Base-by-base conservation (phyloP, 2,329 filamentous ascomycete genomes). In the Huntiella savannae region DNA sequence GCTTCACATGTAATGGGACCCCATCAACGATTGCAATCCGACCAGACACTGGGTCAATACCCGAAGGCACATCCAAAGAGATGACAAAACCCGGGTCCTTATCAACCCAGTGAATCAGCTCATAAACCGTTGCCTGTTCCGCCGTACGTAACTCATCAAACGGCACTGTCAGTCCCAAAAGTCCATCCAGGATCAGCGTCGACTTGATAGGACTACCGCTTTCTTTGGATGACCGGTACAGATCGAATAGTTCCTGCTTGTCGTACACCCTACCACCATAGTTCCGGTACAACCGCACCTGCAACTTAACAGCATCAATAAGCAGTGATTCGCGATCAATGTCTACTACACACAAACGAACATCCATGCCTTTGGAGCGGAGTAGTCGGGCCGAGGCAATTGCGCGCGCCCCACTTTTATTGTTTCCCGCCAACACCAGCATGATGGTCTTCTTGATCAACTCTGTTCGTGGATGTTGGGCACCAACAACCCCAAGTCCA, bases 31-130 rank as follows among this genome's bases (percentile, higher is more conserved):
- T 64, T 48, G 68, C 71, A 12, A 73, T 69, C 57, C 71, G 72
- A 55, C 85, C 85, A 35, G 77, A 79, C 0, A 77, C 76, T 2
- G 83, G 84, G 52, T 88, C 85, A 43, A 94, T 76, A 4, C 91
- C 91, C 0, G 83, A 88, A 1, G 91, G 91, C 4, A 92, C 76
- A 58, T 94, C 88, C n/a, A 98, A 75, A 0, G 86, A 82, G 15
- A 98, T 65, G 3, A 91, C 79, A 49, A 79, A 77, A 0, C 85
- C 78, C 52, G 86, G 82, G 57, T 79, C 83, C 52, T 86, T 79
- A 58, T 95, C 96, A 2, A 85, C 81, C 86, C 87, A 96, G 52
- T 86, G 81, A 56, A 95, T 91, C 56, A 95, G 74, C 57, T 92
- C 82, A 56, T 92, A 87, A 0, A 85, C 83, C 0, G 80, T 81